Conservation (phyloP, 75 land plant species). For the Azolla pinnata region DNA sequence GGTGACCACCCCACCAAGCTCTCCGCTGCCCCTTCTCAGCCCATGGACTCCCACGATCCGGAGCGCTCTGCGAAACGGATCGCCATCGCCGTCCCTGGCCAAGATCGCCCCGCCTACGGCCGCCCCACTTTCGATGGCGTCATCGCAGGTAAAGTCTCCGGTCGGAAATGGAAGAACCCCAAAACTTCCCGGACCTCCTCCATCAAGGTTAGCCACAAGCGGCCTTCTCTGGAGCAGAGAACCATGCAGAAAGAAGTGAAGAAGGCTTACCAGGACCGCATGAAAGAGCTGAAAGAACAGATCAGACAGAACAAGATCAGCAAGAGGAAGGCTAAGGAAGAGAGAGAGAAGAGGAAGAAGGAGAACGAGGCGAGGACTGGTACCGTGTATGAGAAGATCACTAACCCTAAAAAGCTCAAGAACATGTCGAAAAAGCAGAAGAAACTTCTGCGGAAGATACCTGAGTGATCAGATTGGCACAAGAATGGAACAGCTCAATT, state of each 20-base stretch:
- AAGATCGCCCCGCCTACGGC: slow-evolving; percentile 52
- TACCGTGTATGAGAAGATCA: slow-evolving; percentile 59
- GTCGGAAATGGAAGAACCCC: slow-evolving; percentile 70
- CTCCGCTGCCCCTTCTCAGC: slow-evolving; percentile 15
- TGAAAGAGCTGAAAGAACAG: slow-evolving; percentile 76
- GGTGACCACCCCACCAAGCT: neutral
- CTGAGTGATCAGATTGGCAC: too few species aligned
- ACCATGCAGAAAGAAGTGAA: slow-evolving; percentile 52
- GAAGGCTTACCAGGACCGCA: slow-evolving; percentile 66
- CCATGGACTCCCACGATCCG: slow-evolving; percentile 55
- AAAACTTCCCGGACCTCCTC: slow-evolving; percentile 52
- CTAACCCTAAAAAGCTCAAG: slow-evolving; percentile 80
- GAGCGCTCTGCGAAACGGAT: slow-evolving; percentile 42
- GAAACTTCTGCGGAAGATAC: slow-evolving; percentile 55
- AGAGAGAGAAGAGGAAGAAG: slow-evolving; percentile 72
- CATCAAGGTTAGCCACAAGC: slow-evolving; percentile 29
- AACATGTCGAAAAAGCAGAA: slow-evolving; percentile 77
- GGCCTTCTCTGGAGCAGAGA: slow-evolving; percentile 44
- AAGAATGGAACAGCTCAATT: too few species aligned
- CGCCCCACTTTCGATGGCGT: slow-evolving; percentile 75
- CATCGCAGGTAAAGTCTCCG: slow-evolving; percentile 71
- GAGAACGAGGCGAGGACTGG: slow-evolving; percentile 68
- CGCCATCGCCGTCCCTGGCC: slow-evolving; percentile 39
- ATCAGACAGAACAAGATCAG: slow-evolving; percentile 65
- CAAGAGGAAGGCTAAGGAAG: slow-evolving; percentile 72